Percentiles rank a stretch among this genome's conserved stretches.
phyloP scores from a whole-genome alignment of 164 flowering plant genomes.

The Stephania cephalantha region DNA sequence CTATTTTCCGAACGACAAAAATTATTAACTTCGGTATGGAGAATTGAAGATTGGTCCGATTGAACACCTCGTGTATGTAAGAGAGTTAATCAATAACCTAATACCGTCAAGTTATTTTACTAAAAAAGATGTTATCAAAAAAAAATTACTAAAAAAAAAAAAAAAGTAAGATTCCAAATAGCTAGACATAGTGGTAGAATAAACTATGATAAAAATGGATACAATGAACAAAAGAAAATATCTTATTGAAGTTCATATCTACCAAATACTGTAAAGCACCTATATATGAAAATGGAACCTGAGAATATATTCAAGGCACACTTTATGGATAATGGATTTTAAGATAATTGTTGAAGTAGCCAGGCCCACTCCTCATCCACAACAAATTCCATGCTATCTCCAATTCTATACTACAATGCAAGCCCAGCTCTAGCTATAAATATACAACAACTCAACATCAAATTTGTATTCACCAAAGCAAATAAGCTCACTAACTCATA shows the following conservation, averaged over 20 bases:
- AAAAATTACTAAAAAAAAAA: too few species aligned
- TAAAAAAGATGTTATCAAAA: too few species aligned
- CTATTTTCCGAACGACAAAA: too few species aligned
- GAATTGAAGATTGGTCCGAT: too few species aligned
- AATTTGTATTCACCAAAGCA: not conserved
- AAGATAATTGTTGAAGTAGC: not conserved
- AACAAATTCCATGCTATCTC: conserved; percentile 3
- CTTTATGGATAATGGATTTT: conserved; percentile 8
- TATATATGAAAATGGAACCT: not conserved
- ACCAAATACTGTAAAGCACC: conserved; percentile 6
- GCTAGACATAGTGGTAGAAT: too few species aligned
- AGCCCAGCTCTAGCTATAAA: not conserved
- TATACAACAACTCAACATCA: not conserved
- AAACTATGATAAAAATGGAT: too few species aligned
- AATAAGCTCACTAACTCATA: not conserved
- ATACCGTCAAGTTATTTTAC: too few species aligned
- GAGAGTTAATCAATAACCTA: too few species aligned
- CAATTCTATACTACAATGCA: not conserved
- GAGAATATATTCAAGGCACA: not conserved
- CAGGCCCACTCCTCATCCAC: not conserved
- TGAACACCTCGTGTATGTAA: too few species aligned
- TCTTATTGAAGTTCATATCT: not conserved
- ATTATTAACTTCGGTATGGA: too few species aligned
- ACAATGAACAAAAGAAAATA: too few species aligned
- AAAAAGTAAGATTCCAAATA: too few species aligned